Percentiles rank a stretch among this genome's conserved stretches.
Evolutionary conservation across 495 filamentous ascomycete species (phyloP).

Genomic region (Penicillium waksmanii): DNA sequence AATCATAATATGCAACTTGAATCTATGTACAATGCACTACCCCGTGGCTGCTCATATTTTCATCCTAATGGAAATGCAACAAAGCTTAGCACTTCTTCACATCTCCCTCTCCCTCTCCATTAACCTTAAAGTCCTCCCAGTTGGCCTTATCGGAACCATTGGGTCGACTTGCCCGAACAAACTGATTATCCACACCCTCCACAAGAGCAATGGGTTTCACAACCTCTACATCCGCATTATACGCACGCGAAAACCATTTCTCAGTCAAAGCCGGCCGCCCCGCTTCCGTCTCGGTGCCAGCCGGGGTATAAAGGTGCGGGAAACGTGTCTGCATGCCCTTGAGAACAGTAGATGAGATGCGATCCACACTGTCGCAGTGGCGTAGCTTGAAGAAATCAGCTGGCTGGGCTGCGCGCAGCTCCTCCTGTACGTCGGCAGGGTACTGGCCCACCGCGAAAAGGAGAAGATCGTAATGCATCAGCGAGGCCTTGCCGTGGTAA

Average conservation of each 20-base stretch:
- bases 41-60: background rate
- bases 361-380: conserved; percentile 73
- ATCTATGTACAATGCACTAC: conserved; percentile 15
- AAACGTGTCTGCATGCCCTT: conserved; percentile 58
- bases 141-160: conserved; percentile 42
- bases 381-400: conserved; percentile 65
- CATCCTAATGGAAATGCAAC: background rate
- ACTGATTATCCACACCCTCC: conserved; percentile 45
- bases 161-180: conserved; percentile 44
- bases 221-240: conserved; percentile 45
- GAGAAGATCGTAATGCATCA: conserved; percentile 71
- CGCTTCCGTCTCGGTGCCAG: conserved; percentile 17
- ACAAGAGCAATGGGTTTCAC: conserved; percentile 43
- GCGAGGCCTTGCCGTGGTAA: conserved; percentile 64
- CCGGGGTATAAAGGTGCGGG: conserved; percentile 40
- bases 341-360: conserved; percentile 68
- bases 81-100: conserved; percentile 21
- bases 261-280: conserved; percentile 38
- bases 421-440: conserved; percentile 55
- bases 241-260: conserved; percentile 45
- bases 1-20: conserved; percentile 1
- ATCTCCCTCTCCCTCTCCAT: conserved; percentile 30
- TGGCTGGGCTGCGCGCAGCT: conserved; percentile 57
- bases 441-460: conserved; percentile 67
- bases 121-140: conserved; percentile 41